These are phyloP conservation scores for Flaveria brownii DNA, from an alignment of 129 eudicot species.

Conservation along the genomic window DNA sequence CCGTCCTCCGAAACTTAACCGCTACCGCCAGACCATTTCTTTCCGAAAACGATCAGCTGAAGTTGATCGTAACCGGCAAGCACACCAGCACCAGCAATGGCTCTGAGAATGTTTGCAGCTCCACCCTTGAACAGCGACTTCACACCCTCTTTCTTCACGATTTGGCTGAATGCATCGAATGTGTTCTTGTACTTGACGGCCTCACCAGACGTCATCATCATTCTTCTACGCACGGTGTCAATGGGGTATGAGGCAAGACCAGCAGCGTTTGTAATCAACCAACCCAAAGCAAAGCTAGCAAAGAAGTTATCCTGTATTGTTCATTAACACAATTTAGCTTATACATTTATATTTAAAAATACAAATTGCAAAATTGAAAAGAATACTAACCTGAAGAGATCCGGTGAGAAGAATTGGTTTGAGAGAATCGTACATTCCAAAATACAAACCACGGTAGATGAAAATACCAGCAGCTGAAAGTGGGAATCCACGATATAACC, in stretches of 20 bases:
- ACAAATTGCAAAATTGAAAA: not conserved
- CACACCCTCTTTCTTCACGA: constrained; percentile 58
- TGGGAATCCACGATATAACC: constrained; percentile 58
- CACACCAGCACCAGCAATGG: constrained; percentile 88
- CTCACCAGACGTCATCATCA: constrained; percentile 79
- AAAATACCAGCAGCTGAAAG: constrained; percentile 61
- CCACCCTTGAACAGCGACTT: constrained; percentile 68
- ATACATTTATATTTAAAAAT: too few relatives aligned
- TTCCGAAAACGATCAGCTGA: constrained; percentile 70
- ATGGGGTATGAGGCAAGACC: constrained; percentile 68
- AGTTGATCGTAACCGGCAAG: constrained; percentile 81
- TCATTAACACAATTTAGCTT: not conserved
- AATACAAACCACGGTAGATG: constrained; percentile 62
- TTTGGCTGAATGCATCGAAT: constrained; percentile 52
- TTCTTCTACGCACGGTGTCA: constrained; percentile 69
- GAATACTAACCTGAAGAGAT: constrained; percentile 37
- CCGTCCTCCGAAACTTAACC: not conserved
- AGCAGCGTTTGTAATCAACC: constrained; percentile 66
- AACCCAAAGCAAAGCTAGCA: constrained; percentile 68
- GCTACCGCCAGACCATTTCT: constrained; percentile 82
- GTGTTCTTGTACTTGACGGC: constrained; percentile 67
- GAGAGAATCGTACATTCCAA: constrained; percentile 61
- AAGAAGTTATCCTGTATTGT: constrained; percentile 58
- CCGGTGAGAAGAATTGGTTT: constrained; percentile 56
- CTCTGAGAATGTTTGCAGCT: constrained; percentile 77